Conservation (phyloP, 106 monocot species). For the Dendrobium huoshanense region DNA sequence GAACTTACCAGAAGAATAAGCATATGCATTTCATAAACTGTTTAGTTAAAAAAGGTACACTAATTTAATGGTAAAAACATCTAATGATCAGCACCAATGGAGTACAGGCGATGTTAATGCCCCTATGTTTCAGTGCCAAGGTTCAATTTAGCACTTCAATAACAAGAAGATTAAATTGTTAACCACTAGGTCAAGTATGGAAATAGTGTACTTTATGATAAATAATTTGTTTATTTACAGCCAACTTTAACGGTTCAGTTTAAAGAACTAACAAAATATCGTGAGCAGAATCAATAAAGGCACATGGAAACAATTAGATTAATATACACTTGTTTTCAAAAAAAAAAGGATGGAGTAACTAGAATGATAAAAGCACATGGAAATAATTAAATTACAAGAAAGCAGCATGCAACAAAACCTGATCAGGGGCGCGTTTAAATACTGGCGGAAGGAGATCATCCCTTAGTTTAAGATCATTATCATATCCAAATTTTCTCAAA, state of each 20-base stretch:
- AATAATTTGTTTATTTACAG: background rate
- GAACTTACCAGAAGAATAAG: background rate
- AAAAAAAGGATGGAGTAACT: background rate
- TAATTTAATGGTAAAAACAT: background rate
- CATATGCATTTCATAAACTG: constrained; percentile 1
- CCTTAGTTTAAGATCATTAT: constrained; percentile 82
- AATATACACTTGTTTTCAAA: background rate
- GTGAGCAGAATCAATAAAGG: background rate
- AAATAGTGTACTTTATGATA: background rate
- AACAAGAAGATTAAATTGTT: background rate
- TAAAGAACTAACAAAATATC: background rate
- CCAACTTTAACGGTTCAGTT: background rate
- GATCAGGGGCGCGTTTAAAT: constrained; percentile 79
- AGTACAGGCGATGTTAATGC: background rate
- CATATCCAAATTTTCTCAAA: constrained; percentile 90
- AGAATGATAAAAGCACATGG: background rate
- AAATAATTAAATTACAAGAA: background rate
- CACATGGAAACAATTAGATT: background rate
- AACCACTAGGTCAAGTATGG: background rate
- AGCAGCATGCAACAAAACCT: constrained; percentile 33
- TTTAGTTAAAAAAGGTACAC: background rate
- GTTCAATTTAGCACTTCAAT: background rate
- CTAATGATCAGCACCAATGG: background rate
- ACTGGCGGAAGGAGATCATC: constrained; percentile 76
- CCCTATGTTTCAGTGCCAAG: background rate